Evolutionary conservation across 768 basidiomycete genomes (phyloP), one percentile per base, ranked within the genome.

Genomic region (Royoungia palumana): DNA sequence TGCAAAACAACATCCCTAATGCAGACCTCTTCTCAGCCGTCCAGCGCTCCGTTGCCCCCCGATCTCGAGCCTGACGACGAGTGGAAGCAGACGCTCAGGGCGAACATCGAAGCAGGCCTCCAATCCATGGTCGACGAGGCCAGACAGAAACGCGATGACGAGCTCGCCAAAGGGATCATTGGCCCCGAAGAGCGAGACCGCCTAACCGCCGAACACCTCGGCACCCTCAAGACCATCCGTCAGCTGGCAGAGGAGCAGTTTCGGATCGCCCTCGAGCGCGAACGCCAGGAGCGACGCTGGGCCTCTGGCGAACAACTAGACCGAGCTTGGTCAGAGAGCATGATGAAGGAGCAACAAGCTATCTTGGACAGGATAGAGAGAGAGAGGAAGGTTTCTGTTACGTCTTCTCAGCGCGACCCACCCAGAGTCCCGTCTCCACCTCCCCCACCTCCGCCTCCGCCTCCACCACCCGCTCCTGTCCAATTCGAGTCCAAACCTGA

Each of bases 41-140:
- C 58, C 32, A 53, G 32, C 46, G 38, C 47, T 35, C 46, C 50
- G 35, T 37, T 49, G 4, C 51, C 47, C 24, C 49, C 51, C 28
- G 64, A 70, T 57, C 55, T 65, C 37, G 81, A 82, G 56, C 81
- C 79, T 4, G 75, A 80, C 64, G 74, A 77, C 2, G 66, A 70
- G 50, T 83, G 82, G 81, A 83, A 81, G 60, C 61, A 56, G 28
- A 48, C 57, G 2, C 67, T 80, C 56, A 70, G 61, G 58, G 70
- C 73, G 35, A 71, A 74, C 58, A 85, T 89, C 57, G 78, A 81
- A 55, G 70, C 72, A 2, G 69, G 68, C 8, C 59, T 73, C 42
- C 60, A 54, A 32, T 58, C 65, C 39, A 63, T 66, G 54, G 75
- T 85, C 51, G 75, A 82, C 46, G 85, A 85, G 50, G 80, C 87